These are phyloP conservation scores for Celoporthe dispersa DNA, from an alignment of 2,329 filamentous ascomycete species.

Conservation along the genomic window DNA sequence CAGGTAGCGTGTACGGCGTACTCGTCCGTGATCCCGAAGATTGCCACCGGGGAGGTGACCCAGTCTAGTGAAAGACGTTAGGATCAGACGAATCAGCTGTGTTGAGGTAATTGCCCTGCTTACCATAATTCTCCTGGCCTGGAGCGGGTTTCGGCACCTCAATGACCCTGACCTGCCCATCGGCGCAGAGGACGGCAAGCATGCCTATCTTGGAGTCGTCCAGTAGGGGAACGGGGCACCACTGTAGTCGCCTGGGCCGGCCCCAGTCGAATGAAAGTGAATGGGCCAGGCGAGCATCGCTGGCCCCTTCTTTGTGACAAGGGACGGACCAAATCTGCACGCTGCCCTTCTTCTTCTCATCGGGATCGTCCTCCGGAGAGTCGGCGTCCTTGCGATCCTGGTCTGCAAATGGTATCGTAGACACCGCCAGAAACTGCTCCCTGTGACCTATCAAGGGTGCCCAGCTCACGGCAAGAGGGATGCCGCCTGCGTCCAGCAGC, in stretches of 20 bases:
- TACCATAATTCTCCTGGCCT: slow-evolving; percentile 45
- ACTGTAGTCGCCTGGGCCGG: slow-evolving; percentile 54
- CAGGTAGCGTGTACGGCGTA: slow-evolving; percentile 54
- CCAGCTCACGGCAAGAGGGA: slow-evolving; percentile 59
- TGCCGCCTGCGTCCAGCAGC: slow-evolving; percentile 59
- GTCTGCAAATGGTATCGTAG: slow-evolving; percentile 55
- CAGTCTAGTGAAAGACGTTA: slow-evolving; percentile 45
- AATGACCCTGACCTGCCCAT: slow-evolving; percentile 56
- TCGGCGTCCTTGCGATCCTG: slow-evolving; percentile 41
- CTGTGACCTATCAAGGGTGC: slow-evolving; percentile 44
- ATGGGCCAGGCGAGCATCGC: slow-evolving; percentile 21
- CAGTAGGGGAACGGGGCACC: slow-evolving; percentile 53
- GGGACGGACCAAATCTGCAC: slow-evolving; percentile 30
- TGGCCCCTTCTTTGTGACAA: slow-evolving; percentile 17
- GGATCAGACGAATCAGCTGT: slow-evolving; percentile 15
- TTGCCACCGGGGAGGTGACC: slow-evolving; percentile 49
- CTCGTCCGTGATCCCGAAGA: slow-evolving; percentile 51
- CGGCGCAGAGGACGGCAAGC: slow-evolving; percentile 54
- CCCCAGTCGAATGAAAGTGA: slow-evolving; percentile 53
- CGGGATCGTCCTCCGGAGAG: slow-evolving; percentile 18
- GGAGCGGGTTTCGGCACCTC: slow-evolving; percentile 44
- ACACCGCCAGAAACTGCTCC: slow-evolving; percentile 56
- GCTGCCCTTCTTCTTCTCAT: slow-evolving; percentile 23
- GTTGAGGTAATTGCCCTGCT: slow-evolving; percentile 28
- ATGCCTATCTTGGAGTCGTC: slow-evolving; percentile 41